Evolutionary conservation across 1,284 basidiomycete species (phyloP).

Genomic region (Cryptococcus amylolentus): DNA sequence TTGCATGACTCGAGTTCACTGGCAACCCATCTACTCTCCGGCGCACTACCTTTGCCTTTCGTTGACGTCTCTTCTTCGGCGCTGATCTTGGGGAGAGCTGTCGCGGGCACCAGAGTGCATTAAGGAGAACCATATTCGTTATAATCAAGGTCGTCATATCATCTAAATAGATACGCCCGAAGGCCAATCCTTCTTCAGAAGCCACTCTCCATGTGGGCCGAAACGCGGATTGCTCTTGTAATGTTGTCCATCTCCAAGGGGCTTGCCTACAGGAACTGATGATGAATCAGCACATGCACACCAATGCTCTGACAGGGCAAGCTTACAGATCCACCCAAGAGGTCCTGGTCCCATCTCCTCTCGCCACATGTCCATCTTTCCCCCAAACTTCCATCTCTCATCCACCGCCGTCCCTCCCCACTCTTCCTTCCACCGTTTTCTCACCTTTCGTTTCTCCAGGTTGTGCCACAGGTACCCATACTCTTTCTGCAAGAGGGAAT

Average conservation of each 20-base stretch:
- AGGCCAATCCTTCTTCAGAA: slow-evolving; percentile 44
- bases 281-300: background rate
- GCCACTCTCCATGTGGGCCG: slow-evolving; percentile 47
- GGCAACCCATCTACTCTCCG: background rate
- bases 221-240: slow-evolving; percentile 43
- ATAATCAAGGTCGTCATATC: background rate
- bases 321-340: slow-evolving; percentile 47
- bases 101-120: background rate
- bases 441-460: slow-evolving; percentile 24
- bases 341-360: slow-evolving; percentile 40
- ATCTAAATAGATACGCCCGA: slow-evolving; percentile 11
- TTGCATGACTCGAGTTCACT: background rate
- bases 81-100: background rate
- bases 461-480: slow-evolving; percentile 34
- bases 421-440: slow-evolving; percentile 39
- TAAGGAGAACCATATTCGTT: background rate
- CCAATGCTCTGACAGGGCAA: background rate
- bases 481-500: slow-evolving; percentile 28
- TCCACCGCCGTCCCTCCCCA: slow-evolving; percentile 40
- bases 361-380: slow-evolving; percentile 30
- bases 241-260: slow-evolving; percentile 41
- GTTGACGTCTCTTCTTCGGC: too few species aligned
- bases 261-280: slow-evolving; percentile 43
- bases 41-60: too few species aligned
- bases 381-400: slow-evolving; percentile 43